Evolutionary conservation across 257 asterid genomes (phyloP).

Genomic region (Osmanthus fragrans): DNA sequence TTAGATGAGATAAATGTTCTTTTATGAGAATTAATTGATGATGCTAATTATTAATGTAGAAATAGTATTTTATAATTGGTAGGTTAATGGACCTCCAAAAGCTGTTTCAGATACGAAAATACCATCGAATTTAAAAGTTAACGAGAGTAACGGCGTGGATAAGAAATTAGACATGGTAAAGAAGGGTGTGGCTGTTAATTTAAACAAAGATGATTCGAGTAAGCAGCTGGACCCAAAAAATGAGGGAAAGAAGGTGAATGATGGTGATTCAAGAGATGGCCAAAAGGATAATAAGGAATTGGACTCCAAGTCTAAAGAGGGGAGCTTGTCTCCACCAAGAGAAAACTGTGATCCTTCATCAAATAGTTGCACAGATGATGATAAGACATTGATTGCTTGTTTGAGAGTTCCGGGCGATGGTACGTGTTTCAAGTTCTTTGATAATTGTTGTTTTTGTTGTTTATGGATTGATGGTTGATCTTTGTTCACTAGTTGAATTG

Average conservation of each 20-base stretch:
- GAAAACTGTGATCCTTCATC: conserved; percentile 79
- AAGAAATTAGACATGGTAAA: conserved; percentile 32
- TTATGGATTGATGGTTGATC: conserved; percentile 12
- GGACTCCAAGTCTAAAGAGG: conserved; percentile 28
- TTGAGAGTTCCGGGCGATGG: conserved; percentile 91
- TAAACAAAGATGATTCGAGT: conserved; percentile 23
- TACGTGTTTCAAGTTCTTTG: conserved; percentile 25
- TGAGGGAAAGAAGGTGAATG: conserved; percentile 23
- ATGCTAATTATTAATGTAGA: neutral
- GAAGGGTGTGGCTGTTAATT: conserved; percentile 22
- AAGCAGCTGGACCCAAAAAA: conserved; percentile 22
- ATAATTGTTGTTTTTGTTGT: neutral
- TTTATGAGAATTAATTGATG: neutral
- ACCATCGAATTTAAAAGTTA: conserved; percentile 20
- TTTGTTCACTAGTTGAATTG: neutral
- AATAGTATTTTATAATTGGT: conserved; percentile 19
- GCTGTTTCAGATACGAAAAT: conserved; percentile 22
- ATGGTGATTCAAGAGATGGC: conserved; percentile 30
- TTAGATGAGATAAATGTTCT: neutral
- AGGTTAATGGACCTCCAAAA: conserved; percentile 37
- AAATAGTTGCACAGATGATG: conserved; percentile 66
- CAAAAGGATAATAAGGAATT: conserved; percentile 38
- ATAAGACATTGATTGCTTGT: conserved; percentile 73
- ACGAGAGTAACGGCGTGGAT: conserved; percentile 27
- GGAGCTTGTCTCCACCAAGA: conserved; percentile 29